phyloP scores from a whole-genome alignment of 2,329 filamentous ascomycete genomes.

The Aspergillus piperis region DNA sequence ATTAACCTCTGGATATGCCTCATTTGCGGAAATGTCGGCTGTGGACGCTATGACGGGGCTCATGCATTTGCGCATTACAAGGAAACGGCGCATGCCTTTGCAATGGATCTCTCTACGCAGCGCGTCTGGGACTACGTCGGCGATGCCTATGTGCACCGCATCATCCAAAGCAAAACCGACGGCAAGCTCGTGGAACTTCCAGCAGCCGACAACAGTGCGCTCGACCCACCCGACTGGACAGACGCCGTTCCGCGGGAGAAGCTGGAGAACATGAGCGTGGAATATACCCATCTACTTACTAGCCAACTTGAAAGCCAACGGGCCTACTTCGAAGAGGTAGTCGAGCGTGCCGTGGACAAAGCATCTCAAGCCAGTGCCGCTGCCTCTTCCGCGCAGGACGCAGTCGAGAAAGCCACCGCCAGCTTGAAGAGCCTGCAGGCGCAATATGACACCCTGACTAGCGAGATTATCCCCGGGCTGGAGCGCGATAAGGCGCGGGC shows the following conservation, averaged over 20 bases:
- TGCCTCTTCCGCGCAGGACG: constrained; percentile 54
- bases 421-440: constrained; percentile 58
- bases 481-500: constrained; percentile 73
- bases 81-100: constrained; percentile 83
- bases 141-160: constrained; percentile 91
- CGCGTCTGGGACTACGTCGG: constrained; percentile 98
- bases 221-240: constrained; percentile 45
- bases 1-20: constrained; percentile 93
- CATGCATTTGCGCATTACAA: constrained; percentile 95
- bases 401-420: constrained; percentile 64
- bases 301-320: constrained; percentile 91
- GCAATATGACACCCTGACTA: constrained; percentile 55
- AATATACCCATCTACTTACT: constrained; percentile 92
- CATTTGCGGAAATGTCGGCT: constrained; percentile 89
- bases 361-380: constrained; percentile 70
- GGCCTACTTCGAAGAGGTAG: constrained; percentile 89
- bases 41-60: constrained; percentile 89
- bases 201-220: constrained; percentile 50
- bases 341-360: constrained; percentile 87
- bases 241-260: constrained; percentile 59
- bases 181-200: constrained; percentile 92
- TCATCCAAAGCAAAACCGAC: constrained; percentile 91
- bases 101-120: constrained; percentile 88
- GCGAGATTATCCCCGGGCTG: constrained; percentile 64
- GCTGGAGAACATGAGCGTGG: constrained; percentile 77